Evolutionary conservation across 805 yeast genomes (phyloP).

Genomic region (Yarrowia sp.): DNA sequence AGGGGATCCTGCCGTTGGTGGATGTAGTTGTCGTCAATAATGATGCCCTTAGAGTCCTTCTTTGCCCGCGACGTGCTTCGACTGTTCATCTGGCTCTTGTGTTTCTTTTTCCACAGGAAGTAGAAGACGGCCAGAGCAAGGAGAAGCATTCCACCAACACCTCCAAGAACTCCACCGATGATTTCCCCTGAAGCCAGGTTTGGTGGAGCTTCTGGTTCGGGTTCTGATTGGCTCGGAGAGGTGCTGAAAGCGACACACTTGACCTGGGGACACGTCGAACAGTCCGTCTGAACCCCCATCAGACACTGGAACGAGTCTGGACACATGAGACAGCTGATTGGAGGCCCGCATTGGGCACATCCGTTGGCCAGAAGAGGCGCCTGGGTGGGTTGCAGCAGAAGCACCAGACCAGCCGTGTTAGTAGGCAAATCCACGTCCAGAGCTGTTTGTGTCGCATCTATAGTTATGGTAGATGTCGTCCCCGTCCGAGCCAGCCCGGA

Average conservation of each 20-base stretch:
- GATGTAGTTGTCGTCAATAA: background rate
- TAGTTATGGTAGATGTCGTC: background rate
- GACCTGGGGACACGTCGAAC: background rate
- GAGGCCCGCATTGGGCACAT: background rate
- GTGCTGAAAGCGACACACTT: background rate
- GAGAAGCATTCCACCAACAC: background rate
- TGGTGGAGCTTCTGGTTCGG: too few relatives aligned
- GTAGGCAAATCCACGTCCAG: background rate
- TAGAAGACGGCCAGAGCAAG: background rate
- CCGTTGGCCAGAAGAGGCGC: background rate
- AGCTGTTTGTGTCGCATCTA: background rate
- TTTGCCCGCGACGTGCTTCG: too few relatives aligned
- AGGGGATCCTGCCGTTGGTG: background rate
- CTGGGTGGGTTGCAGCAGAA: background rate
- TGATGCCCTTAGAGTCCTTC: too few relatives aligned
- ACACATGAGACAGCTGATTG: conserved; percentile 2
- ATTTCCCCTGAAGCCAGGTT: too few relatives aligned
- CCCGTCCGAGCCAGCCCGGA: background rate
- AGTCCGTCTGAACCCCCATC: background rate
- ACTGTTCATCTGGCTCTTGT: too few relatives aligned
- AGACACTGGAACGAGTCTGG: background rate
- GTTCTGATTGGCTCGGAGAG: too few relatives aligned
- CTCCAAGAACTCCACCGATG: conserved; percentile 1
- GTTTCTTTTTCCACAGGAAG: background rate
- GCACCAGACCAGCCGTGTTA: background rate